Evolutionary conservation across 2,329 filamentous ascomycete species (phyloP), one percentile per base, ranked within the genome.

Genomic region (Aspergillus carbonarius): DNA sequence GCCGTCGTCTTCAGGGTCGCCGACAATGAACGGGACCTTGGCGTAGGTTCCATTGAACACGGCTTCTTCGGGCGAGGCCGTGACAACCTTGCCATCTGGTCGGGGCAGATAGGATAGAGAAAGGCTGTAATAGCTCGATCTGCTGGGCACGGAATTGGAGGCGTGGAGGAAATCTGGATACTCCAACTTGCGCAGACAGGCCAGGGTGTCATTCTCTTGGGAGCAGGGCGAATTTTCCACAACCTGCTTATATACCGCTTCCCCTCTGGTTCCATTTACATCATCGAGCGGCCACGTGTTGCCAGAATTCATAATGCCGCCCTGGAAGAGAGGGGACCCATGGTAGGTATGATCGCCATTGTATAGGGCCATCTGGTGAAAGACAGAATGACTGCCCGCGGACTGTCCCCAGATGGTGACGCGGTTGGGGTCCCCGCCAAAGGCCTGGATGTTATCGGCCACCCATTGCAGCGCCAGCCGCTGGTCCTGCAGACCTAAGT

Each of bases 331-430:
- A 9, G 48, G 27, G 8, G 15, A 30, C 30, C 30, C 48, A 13
- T 51, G 4, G 30, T 51, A 51, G 4, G 48, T 51, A 6, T 34
- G 6, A 15, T 51, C 30, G 4, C 48, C 48, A 9, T 34, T 34
- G 30, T 35, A 51, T 13, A 51, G 13, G 8, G 30, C 48, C 27
- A 51, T 51, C 12, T 51, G 48, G 13, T 51, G 7, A 23, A 51
- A 35, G 15, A 32, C 34, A 10, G 54, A 57, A 18, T 53, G 23
- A 37, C 49, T 49, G 6, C 60, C 60, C 5, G 57, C 57, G 4
- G 54, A 62, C 39, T 59, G 54, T 25, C 60, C 60, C 13, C 57
- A 55, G 37, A 62, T 47, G 7, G 54, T 62, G 8, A 60, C 59
- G 3, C 54, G 50, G 8, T 37, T 15, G 13, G 60, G 60, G 35